Evolutionary conservation across 1,284 basidiomycete species (phyloP).

Genomic region (Irpex rosettiformis): DNA sequence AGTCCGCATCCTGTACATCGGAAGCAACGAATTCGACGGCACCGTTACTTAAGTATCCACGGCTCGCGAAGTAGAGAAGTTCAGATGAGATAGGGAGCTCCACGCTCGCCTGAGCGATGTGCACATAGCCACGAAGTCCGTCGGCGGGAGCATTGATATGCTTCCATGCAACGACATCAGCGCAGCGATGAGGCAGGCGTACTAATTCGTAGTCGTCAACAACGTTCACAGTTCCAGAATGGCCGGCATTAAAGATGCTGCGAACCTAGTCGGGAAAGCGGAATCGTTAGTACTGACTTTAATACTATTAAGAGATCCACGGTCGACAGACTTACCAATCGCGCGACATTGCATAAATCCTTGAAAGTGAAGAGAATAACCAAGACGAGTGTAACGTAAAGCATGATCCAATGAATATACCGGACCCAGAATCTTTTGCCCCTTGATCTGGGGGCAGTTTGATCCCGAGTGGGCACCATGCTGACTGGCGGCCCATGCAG

Average conservation of each 20-base stretch:
- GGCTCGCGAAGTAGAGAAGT: conserved; percentile 24
- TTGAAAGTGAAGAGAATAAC: background rate
- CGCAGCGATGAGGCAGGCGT: background rate
- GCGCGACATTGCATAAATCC: background rate
- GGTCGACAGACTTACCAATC: background rate
- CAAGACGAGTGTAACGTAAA: background rate
- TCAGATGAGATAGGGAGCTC: conserved; percentile 23
- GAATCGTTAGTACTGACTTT: background rate
- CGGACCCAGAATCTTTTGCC: background rate
- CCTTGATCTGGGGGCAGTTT: background rate
- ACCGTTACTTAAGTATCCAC: conserved; percentile 23
- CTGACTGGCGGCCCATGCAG: background rate
- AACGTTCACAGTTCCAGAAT: background rate
- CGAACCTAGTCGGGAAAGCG: background rate
- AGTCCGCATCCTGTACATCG: conserved; percentile 11
- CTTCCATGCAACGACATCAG: background rate
- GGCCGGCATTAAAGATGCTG: background rate
- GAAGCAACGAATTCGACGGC: conserved; percentile 12
- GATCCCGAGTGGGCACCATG: background rate
- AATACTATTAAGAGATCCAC: background rate
- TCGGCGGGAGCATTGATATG: background rate
- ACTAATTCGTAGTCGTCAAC: background rate
- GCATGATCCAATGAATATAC: background rate
- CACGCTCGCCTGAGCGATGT: conserved; percentile 18
- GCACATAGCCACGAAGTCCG: background rate